Evolutionary conservation across 805 yeast genomes (phyloP).

Genomic region (Suhomyces tanzawaensis): DNA sequence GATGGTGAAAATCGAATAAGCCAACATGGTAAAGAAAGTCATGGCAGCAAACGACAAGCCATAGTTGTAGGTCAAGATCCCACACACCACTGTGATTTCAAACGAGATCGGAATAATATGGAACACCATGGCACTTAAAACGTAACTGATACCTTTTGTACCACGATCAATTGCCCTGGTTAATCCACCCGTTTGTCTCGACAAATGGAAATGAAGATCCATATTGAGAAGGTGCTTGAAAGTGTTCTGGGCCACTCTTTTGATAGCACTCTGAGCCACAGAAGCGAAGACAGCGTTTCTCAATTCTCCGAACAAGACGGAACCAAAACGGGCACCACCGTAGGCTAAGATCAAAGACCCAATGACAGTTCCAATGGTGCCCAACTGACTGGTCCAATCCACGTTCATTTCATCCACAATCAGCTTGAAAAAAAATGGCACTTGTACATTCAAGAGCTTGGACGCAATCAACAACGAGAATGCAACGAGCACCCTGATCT

Average conservation of each 20-base stretch:
- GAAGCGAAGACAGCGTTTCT: constrained; percentile 94
- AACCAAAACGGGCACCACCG: constrained; percentile 92
- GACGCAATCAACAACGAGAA: constrained; percentile 71
- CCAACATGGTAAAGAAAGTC: constrained; percentile 82
- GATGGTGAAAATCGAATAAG: constrained; percentile 84
- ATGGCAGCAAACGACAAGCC: constrained; percentile 88
- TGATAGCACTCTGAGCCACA: constrained; percentile 92
- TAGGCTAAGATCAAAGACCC: constrained; percentile 73
- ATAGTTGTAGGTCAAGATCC: constrained; percentile 88
- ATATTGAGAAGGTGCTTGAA: constrained; percentile 78
- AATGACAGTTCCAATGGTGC: constrained; percentile 65
- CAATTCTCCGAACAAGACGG: constrained; percentile 90
- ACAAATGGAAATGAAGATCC: constrained; percentile 85
- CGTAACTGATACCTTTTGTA: constrained; percentile 94
- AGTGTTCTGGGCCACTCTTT: constrained; percentile 84
- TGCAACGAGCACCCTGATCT: constrained; percentile 73
- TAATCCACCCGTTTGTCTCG: constrained; percentile 92
- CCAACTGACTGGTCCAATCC: constrained; percentile 68
- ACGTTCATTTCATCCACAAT: constrained; percentile 92
- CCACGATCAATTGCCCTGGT: constrained; percentile 97
- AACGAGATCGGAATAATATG: constrained; percentile 91
- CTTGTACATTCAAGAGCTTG: constrained; percentile 88
- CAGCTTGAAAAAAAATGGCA: constrained; percentile 85
- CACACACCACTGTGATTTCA: constrained; percentile 91
- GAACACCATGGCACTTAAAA: constrained; percentile 93